phyloP scores from a whole-genome alignment of 179 eudicot genomes.

The Silene noctiflora region DNA sequence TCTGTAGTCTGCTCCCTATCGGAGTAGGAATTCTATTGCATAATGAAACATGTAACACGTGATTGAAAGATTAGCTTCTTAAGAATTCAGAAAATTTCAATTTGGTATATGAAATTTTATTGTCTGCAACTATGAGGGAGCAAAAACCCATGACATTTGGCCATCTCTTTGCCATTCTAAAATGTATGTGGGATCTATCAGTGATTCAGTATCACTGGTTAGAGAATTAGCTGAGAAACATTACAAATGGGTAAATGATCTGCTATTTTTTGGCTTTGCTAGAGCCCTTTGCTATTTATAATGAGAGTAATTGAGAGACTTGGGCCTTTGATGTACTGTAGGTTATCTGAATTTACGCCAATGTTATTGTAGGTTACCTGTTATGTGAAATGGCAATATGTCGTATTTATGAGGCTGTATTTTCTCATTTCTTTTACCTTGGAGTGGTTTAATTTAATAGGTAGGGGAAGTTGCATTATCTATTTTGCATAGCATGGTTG shows the following conservation, averaged over 20 bases:
- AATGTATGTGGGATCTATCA: background rate
- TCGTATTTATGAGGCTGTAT: background rate
- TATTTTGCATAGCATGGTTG: constrained; percentile 94
- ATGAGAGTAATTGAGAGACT: background rate
- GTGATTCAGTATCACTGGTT: background rate
- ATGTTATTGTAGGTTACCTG: background rate
- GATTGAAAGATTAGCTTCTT: background rate
- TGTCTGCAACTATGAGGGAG: background rate
- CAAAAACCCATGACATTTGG: background rate
- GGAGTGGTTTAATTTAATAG: constrained; percentile 30
- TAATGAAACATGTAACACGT: background rate
- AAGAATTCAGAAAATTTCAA: background rate
- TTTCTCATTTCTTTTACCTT: background rate
- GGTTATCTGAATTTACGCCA: background rate
- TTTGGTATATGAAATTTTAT: background rate
- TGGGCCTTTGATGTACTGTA: constrained; percentile 7
- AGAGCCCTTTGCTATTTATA: background rate
- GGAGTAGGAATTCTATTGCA: constrained; percentile 1
- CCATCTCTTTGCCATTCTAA: background rate
- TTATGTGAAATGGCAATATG: background rate
- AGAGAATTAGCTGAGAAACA: background rate
- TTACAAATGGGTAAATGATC: background rate
- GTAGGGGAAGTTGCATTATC: constrained; percentile 89
- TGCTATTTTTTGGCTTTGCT: background rate
- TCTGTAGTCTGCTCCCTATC: background rate